Evolutionary conservation across 2,329 filamentous ascomycete species (phyloP).

Genomic region (Pseudogymnoascus verrucosus): DNA sequence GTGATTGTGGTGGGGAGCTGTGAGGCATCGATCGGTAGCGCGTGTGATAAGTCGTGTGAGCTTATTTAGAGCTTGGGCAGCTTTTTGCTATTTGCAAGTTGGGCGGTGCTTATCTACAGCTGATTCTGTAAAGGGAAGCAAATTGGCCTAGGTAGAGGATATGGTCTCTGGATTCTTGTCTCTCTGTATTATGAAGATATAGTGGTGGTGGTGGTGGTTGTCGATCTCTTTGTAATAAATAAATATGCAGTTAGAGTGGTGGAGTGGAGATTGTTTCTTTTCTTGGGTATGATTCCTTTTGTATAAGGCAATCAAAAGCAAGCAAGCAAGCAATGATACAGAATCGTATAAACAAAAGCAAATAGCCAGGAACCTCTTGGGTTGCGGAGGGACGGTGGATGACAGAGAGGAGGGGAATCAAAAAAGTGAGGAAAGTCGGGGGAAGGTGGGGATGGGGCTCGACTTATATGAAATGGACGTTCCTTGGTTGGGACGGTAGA

Average conservation of each 20-base stretch:
- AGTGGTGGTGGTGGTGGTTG: not conserved
- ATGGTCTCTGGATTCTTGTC: not conserved
- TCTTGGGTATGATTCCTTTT: not conserved
- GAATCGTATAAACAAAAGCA: not conserved
- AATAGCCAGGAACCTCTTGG: not conserved
- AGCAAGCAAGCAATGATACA: not conserved
- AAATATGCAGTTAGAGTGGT: not conserved
- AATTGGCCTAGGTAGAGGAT: not conserved
- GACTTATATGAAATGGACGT: not conserved
- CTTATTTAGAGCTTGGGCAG: not conserved
- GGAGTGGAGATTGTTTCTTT: not conserved
- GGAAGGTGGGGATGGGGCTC: not conserved
- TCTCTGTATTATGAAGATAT: not conserved
- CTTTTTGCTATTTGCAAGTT: not conserved
- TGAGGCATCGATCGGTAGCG: not conserved
- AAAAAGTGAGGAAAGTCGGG: slow-evolving; percentile 1
- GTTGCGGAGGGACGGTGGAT: not conserved
- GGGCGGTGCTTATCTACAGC: slow-evolving; percentile 1
- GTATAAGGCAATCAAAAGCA: not conserved
- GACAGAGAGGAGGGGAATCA: not conserved
- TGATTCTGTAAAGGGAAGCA: slow-evolving; percentile 3
- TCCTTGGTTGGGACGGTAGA: not conserved
- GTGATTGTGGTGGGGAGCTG: not conserved
- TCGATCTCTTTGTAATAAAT: not conserved
- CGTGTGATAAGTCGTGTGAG: not conserved